phyloP scores from a whole-genome alignment of 768 basidiomycete species.

The Calocybe indica region DNA sequence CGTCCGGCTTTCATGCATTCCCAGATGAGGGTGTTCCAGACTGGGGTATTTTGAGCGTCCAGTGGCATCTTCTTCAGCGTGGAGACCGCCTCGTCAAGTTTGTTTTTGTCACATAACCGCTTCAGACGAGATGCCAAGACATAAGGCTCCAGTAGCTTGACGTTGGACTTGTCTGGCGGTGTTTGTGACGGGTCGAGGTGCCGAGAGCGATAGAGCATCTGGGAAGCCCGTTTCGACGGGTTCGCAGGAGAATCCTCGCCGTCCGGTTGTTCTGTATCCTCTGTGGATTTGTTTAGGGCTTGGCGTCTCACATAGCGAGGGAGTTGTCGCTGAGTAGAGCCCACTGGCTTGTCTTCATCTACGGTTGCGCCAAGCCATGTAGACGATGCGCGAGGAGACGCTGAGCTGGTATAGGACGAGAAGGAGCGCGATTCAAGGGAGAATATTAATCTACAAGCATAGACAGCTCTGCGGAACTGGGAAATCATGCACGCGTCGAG shows the following conservation, averaged over 20 bases:
- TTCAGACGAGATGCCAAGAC: constrained; percentile 54
- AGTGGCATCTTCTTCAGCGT: constrained; percentile 65
- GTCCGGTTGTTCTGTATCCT: constrained; percentile 1
- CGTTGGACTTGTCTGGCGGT: constrained; percentile 19
- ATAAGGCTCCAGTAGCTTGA: constrained; percentile 53
- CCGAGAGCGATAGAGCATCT: constrained; percentile 27
- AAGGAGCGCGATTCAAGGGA: constrained; percentile 13
- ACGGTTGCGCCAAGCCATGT: not conserved
- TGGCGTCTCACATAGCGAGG: constrained; percentile 27
- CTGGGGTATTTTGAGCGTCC: constrained; percentile 67
- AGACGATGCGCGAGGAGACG: no score
- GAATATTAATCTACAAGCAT: constrained; percentile 9
- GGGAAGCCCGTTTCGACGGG: constrained; percentile 7
- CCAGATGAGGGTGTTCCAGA: constrained; percentile 79
- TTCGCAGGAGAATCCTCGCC: not conserved
- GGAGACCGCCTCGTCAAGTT: constrained; percentile 56
- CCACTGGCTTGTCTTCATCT: constrained; percentile 1
- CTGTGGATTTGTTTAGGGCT: constrained; percentile 5
- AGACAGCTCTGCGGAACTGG: constrained; percentile 6
- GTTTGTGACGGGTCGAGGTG: constrained; percentile 30
- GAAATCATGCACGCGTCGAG: not conserved
- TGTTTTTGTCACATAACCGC: constrained; percentile 46
- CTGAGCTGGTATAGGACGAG: no score
- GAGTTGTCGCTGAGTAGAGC: constrained; percentile 2
- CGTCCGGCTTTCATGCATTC: constrained; percentile 51